A percentile compares a stretch with the other conserved stretches of the same genome.
Conservation (phyloP, 1,139 yeast genomes). For the Hyphopichia fennica region DNA sequence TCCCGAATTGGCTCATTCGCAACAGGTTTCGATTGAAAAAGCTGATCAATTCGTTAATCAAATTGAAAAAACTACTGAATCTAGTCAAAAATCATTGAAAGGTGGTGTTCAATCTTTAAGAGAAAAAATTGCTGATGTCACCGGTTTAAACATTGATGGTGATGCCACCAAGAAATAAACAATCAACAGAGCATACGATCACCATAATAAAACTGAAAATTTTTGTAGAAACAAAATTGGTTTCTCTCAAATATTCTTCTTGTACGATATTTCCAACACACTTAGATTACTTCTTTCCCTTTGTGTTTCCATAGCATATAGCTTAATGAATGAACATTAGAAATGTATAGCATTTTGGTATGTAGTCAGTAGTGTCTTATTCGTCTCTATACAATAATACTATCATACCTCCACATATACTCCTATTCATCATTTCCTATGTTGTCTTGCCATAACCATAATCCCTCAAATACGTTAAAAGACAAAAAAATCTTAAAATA, state of each 20-base stretch:
- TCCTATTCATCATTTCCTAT: too few relatives aligned
- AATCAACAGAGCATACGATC: too few relatives aligned
- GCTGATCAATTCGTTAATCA: slow-evolving; percentile 48
- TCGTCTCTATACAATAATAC: too few relatives aligned
- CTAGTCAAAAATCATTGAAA: slow-evolving; percentile 40
- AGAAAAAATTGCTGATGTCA: slow-evolving; percentile 52
- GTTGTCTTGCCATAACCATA: too few relatives aligned
- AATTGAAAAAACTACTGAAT: slow-evolving; percentile 38
- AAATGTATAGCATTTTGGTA: not conserved
- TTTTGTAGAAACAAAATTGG: too few relatives aligned
- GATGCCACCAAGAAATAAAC: slow-evolving; percentile 56
- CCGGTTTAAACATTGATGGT: slow-evolving; percentile 70
- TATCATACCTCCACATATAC: too few relatives aligned
- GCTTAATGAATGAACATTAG: not conserved
- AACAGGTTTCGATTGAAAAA: slow-evolving; percentile 45
- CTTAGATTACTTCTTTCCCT: too few relatives aligned
- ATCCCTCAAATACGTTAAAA: too few relatives aligned
- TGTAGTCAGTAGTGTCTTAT: not conserved
- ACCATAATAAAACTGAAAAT: too few relatives aligned
- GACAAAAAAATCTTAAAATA: too few relatives aligned
- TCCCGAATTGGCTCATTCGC: slow-evolving; percentile 70
- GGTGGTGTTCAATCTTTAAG: slow-evolving; percentile 45
- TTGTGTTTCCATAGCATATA: not conserved
- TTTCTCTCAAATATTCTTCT: too few relatives aligned
- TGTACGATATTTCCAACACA: too few relatives aligned